These are phyloP conservation scores for Medicago lupulina DNA, from an alignment of 306 rosid genomes.

Conservation along the genomic window DNA sequence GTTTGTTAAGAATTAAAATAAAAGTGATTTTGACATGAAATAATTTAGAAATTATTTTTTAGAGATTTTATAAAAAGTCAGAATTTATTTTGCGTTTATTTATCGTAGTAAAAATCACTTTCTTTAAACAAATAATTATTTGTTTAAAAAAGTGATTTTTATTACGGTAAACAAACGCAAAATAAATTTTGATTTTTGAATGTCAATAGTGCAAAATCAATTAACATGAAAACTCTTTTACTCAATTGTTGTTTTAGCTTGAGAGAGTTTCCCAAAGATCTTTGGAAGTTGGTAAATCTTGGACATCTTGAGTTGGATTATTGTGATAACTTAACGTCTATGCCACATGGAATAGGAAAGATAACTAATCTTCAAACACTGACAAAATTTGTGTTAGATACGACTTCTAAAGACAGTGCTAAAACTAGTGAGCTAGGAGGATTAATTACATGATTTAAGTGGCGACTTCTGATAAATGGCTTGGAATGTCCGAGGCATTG, in stretches of 20 bases:
- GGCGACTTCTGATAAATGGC: background rate
- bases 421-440: background rate
- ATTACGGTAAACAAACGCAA: no score
- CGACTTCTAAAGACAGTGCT: background rate
- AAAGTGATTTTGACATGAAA: no score
- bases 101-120: no score
- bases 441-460: conserved; percentile 12
- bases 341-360: conserved; percentile 3
- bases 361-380: conserved; percentile 32
- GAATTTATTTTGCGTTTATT: no score
- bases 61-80: no score
- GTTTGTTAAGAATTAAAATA: no score
- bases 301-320: background rate
- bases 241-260: background rate
- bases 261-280: background rate
- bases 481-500: background rate
- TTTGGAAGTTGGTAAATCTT: conserved; percentile 7
- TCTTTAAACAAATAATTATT: no score
- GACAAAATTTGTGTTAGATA: background rate
- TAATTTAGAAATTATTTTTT: no score
- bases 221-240: background rate
- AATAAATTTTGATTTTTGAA: no score
- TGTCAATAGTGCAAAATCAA: no score
- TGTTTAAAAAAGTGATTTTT: no score
- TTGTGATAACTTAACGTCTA: background rate